Evolutionary conservation across 2,329 filamentous ascomycete genomes (phyloP).

Genomic region (Monosporascus sp.): DNA sequence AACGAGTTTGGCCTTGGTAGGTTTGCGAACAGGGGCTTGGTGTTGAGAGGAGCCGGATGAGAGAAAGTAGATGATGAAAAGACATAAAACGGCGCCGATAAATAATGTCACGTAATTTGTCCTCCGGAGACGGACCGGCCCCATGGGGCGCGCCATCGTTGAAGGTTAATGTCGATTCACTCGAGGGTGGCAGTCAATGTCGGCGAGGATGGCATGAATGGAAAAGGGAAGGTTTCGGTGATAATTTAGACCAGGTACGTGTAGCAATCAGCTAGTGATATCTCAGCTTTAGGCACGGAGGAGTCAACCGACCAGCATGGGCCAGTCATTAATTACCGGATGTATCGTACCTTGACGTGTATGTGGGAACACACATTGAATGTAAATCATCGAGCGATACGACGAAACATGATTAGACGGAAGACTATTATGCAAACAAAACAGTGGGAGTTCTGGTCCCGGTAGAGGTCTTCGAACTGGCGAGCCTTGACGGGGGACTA

Average conservation of each 20-base stretch:
- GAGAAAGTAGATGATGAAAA: constrained; percentile 30
- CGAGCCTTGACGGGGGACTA: not conserved
- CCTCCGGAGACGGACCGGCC: constrained; percentile 29
- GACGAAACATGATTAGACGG: too few species aligned
- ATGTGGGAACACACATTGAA: too few species aligned
- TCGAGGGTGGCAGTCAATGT: not conserved
- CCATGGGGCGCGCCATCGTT: constrained; percentile 30
- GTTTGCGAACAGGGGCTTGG: constrained; percentile 60
- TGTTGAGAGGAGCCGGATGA: constrained; percentile 12
- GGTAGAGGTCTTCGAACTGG: too few species aligned
- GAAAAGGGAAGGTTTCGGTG: not conserved
- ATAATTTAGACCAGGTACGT: not conserved
- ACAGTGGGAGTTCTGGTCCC: too few species aligned
- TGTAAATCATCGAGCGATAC: too few species aligned
- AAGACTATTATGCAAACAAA: too few species aligned
- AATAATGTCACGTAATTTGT: constrained; percentile 28
- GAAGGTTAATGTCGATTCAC: constrained; percentile 1
- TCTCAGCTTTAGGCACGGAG: not conserved
- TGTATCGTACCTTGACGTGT: too few species aligned
- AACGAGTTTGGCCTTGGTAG: constrained; percentile 46
- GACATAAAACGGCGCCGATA: constrained; percentile 25
- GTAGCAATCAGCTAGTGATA: not conserved
- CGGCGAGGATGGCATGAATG: not conserved
- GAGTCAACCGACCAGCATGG: too few species aligned
- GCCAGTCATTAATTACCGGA: too few species aligned